These are phyloP conservation scores for Apiospora malaysiana DNA, from an alignment of 2,329 filamentous ascomycete genomes.

Conservation along the genomic window DNA sequence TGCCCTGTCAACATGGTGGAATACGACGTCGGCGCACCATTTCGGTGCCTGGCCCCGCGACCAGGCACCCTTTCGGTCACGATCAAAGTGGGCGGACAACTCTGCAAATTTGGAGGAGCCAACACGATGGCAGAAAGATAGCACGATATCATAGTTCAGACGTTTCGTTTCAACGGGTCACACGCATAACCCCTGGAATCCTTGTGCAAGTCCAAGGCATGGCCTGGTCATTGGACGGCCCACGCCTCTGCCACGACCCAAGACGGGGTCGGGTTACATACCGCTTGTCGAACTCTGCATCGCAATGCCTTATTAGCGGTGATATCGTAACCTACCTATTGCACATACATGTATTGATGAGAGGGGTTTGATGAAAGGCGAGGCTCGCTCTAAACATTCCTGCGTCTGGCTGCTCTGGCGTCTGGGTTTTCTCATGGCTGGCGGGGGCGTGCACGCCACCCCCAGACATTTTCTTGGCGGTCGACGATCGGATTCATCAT, in stretches of 20 bases:
- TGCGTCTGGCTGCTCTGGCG: not conserved
- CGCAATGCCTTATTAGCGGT: not conserved
- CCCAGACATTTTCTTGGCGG: not conserved
- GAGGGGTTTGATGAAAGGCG: slow-evolving; percentile 2
- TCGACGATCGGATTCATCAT: not conserved
- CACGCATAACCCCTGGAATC: not conserved
- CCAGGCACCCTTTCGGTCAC: not conserved
- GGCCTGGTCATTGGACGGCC: not conserved
- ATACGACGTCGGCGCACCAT: slow-evolving; percentile 6
- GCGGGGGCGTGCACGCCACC: not conserved
- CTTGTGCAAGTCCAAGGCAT: slow-evolving; percentile 15
- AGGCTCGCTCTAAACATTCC: slow-evolving; percentile 13
- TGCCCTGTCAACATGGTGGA: not conserved
- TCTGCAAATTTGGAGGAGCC: slow-evolving; percentile 11
- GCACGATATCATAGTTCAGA: slow-evolving; percentile 7
- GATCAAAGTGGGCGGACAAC: slow-evolving; percentile 6
- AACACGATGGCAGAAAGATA: not conserved
- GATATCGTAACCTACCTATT: no score
- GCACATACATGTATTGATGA: not conserved
- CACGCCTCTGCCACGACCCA: slow-evolving; percentile 11
- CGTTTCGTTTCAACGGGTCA: slow-evolving; percentile 19
- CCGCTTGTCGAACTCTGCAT: slow-evolving; percentile 6
- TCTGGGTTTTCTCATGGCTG: not conserved
- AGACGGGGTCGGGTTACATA: slow-evolving; percentile 3
- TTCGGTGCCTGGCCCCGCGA: not conserved